Evolutionary conservation across 169 alveolate genomes (phyloP).

Genomic region (Theileria annulata): DNA sequence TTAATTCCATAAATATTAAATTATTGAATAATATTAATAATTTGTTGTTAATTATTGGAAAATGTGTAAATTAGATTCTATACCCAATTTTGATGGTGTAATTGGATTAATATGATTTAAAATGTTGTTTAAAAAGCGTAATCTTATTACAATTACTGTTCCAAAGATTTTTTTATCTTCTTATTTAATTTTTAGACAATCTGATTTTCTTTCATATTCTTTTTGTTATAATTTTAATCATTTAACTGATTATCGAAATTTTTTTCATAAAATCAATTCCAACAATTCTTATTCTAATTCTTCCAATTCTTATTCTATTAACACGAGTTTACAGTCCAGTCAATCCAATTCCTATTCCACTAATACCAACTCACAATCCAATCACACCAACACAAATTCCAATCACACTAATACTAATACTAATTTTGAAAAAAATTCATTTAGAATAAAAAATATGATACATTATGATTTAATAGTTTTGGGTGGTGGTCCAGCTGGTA

Average conservation of each 20-base stretch:
- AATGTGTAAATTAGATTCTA: not conserved
- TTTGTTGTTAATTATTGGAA: not conserved
- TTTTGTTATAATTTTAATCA: not conserved
- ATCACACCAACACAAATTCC: no score
- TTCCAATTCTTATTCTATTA: no score
- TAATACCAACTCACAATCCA: no score
- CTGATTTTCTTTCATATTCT: not conserved
- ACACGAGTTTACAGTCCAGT: no score
- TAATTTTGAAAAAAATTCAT: not conserved
- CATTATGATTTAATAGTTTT: conserved; percentile 82
- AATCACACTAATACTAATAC: not conserved
- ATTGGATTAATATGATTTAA: not conserved
- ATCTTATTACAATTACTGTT: not conserved
- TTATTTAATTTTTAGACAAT: not conserved
- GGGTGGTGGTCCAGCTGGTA: conserved; percentile 92
- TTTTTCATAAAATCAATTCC: not conserved
- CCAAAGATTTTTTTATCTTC: conserved; percentile 11
- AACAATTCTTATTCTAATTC: no score
- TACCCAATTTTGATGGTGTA: no score
- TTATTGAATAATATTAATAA: no score
- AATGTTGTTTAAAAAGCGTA: not conserved
- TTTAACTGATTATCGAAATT: not conserved
- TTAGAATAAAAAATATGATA: not conserved
- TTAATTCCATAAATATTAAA: no score
- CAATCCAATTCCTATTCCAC: no score